Evolutionary conservation across 208 protist genomes (phyloP).

Genomic region (Wallacemonas sp.): DNA sequence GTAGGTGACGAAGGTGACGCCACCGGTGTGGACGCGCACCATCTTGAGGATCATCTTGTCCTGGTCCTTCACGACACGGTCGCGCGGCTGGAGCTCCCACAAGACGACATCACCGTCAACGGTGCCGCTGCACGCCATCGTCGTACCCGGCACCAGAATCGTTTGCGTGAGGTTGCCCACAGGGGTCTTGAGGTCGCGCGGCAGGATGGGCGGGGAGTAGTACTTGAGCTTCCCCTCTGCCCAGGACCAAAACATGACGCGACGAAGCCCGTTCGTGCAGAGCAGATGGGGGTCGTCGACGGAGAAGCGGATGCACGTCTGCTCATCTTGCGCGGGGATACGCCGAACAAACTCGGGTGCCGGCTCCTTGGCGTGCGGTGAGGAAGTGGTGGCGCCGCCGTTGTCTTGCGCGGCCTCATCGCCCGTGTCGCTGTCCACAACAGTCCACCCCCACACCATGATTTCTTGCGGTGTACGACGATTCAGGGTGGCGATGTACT

Average conservation of each 20-base stretch:
- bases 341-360: slow-evolving; percentile 60
- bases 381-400: background rate
- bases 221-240: slow-evolving; percentile 75
- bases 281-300: slow-evolving; percentile 72
- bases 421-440: slow-evolving; percentile 3
- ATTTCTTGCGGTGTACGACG: slow-evolving; percentile 79
- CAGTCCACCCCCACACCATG: slow-evolving; percentile 92
- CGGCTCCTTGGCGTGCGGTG: no score
- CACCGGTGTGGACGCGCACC: slow-evolving; percentile 82
- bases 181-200: slow-evolving; percentile 74
- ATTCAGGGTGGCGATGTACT: slow-evolving; percentile 91
- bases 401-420: slow-evolving; percentile 19
- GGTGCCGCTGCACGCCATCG: slow-evolving; percentile 86
- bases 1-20: slow-evolving; percentile 80
- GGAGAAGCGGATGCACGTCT: slow-evolving; percentile 87
- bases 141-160: slow-evolving; percentile 83
- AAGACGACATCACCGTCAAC: slow-evolving; percentile 92
- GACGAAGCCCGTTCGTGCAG: slow-evolving; percentile 86
- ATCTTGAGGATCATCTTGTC: slow-evolving; percentile 93
- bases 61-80: slow-evolving; percentile 80
- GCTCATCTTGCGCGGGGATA: slow-evolving; percentile 82
- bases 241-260: slow-evolving; percentile 93
- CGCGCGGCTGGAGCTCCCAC: slow-evolving; percentile 81
- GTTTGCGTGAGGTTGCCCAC: slow-evolving; percentile 91
- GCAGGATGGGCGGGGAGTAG: slow-evolving; percentile 85